phyloP scores from a whole-genome alignment of 179 eudicot genomes.

The Beta macrorhiza region DNA sequence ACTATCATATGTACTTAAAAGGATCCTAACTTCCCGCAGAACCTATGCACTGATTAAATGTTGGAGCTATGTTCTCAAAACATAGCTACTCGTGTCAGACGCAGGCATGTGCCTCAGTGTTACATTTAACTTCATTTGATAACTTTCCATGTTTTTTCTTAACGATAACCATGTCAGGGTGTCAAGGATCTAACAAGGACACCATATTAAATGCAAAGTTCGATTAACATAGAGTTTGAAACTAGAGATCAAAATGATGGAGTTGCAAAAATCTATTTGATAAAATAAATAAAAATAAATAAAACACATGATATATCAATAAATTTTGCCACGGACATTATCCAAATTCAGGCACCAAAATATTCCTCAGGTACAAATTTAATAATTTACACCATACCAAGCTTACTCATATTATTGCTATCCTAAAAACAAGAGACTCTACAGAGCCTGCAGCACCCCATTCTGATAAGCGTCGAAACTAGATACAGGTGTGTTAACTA shows the following conservation, averaged over 20 bases:
- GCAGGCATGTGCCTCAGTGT: too few relatives aligned
- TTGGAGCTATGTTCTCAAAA: neutral
- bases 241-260: neutral
- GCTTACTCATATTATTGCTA: constrained; percentile 21
- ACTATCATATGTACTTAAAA: neutral
- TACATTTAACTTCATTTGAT: too few relatives aligned
- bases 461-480: constrained; percentile 28
- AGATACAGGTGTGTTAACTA: constrained; percentile 40
- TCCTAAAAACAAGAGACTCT: constrained; percentile 23
- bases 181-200: neutral
- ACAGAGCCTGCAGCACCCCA: constrained; percentile 26
- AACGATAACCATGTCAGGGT: neutral
- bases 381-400: constrained; percentile 32
- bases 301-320: constrained; percentile 21
- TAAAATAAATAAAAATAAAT: neutral
- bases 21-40: neutral
- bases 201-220: neutral
- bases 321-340: constrained; percentile 21
- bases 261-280: neutral
- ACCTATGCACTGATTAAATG: neutral
- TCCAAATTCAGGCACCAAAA: constrained; percentile 24
- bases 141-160: neutral
- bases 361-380: constrained; percentile 24
- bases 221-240: too few relatives aligned
- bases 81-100: too few relatives aligned